Conservation (phyloP, 768 basidiomycete species). For the Lentinula aciculospora region DNA sequence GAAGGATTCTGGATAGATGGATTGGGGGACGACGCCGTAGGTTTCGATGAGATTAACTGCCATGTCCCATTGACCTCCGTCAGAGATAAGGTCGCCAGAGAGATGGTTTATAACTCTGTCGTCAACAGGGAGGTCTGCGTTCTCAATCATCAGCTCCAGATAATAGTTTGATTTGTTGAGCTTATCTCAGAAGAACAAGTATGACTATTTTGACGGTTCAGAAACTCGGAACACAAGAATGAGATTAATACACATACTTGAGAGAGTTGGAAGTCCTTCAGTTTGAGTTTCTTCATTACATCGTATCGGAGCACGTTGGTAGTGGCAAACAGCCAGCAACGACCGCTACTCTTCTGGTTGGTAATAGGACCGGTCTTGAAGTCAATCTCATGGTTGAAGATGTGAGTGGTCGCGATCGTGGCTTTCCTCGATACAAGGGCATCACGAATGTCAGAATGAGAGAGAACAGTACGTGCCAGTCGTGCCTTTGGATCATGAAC, state of each 20-base stretch:
- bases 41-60: conserved; percentile 49
- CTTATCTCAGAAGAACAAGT: conserved; percentile 96
- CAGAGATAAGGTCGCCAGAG: conserved; percentile 71
- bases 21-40: conserved; percentile 86
- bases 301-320: conserved; percentile 82
- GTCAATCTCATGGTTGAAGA: conserved; percentile 79
- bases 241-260: conserved; percentile 46
- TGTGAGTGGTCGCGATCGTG: conserved; percentile 57
- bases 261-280: conserved; percentile 88
- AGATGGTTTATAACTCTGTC: conserved; percentile 80
- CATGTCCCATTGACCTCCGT: conserved; percentile 98
- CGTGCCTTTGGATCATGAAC: conserved; percentile 52
- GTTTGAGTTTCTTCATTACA: conserved; percentile 78
- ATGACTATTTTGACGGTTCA: conserved; percentile 43
- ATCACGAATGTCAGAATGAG: conserved; percentile 59
- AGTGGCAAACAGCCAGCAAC: conserved; percentile 95
- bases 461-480: conserved; percentile 73
- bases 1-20: conserved; percentile 77
- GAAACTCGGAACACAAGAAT: conserved; percentile 6
- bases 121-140: conserved; percentile 74
- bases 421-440: conserved; percentile 62
- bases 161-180: conserved; percentile 92
- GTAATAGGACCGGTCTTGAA: conserved; percentile 83
- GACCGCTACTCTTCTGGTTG: conserved; percentile 80
- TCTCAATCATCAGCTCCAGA: conserved; percentile 82